Conservation (phyloP, 2,329 filamentous ascomycete genomes). For the Xylariaceae sp. region DNA sequence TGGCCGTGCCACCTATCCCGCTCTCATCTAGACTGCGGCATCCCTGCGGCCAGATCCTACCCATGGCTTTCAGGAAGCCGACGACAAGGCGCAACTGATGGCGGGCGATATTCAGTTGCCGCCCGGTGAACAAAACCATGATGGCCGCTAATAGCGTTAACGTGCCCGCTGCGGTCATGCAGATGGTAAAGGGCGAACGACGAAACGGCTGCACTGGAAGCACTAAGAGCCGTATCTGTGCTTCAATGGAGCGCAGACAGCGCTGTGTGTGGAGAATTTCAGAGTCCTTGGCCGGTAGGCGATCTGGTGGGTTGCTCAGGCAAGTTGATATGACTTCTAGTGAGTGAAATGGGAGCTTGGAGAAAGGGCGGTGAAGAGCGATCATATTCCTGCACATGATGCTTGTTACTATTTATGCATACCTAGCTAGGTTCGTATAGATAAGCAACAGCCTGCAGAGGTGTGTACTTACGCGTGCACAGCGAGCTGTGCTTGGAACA, state of each 20-base stretch:
- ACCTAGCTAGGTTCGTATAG: neutral
- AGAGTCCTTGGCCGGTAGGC: conserved; percentile 7
- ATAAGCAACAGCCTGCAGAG: neutral
- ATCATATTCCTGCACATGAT: conserved; percentile 10
- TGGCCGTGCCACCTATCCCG: conserved; percentile 12
- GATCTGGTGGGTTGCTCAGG: conserved; percentile 11
- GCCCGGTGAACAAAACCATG: conserved; percentile 11
- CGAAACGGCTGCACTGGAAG: conserved; percentile 12
- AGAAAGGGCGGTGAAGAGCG: conserved; percentile 16
- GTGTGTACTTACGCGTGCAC: conserved; percentile 15
- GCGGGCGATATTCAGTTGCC: conserved; percentile 13
- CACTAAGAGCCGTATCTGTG: conserved; percentile 14
- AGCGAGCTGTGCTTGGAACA: conserved; percentile 21
- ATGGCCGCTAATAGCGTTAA: conserved; percentile 14
- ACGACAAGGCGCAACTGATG: conserved; percentile 16
- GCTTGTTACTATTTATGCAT: neutral
- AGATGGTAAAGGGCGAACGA: conserved; percentile 17
- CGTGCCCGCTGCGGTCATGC: conserved; percentile 17
- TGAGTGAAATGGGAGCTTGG: conserved; percentile 12
- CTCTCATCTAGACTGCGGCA: conserved; percentile 14
- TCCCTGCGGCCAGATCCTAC: conserved; percentile 17
- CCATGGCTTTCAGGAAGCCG: conserved; percentile 14
- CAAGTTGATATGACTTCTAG: conserved; percentile 16
- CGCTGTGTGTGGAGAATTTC: conserved; percentile 14
- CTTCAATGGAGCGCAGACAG: conserved; percentile 18